phyloP scores from a whole-genome alignment of 306 rosid species.

The Abrus pulchellus region DNA sequence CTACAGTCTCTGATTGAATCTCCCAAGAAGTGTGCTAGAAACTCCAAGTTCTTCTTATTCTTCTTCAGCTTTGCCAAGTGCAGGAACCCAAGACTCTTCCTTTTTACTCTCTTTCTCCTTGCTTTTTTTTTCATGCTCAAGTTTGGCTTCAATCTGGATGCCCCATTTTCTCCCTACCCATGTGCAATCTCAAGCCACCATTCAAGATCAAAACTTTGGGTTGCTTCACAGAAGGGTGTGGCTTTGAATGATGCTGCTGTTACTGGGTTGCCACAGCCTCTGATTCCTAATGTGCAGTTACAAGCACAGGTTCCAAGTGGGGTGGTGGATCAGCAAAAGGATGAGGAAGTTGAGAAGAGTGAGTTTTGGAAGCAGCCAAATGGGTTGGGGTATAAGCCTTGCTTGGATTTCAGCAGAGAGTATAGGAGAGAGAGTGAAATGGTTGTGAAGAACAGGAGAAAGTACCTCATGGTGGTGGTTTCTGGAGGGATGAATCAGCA shows the following conservation, averaged over 20 bases:
- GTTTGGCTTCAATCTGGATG: constrained; percentile 54
- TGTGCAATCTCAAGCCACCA: constrained; percentile 52
- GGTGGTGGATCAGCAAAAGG: constrained; percentile 11
- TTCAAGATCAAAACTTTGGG: constrained; percentile 49
- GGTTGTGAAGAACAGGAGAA: constrained; percentile 65
- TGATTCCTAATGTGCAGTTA: constrained; percentile 49
- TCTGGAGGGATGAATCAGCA: constrained; percentile 98
- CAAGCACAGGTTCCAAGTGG: constrained; percentile 49
- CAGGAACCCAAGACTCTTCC: constrained; percentile 60
- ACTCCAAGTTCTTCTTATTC: constrained; percentile 45
- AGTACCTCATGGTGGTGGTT: constrained; percentile 90
- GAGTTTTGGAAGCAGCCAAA: constrained; percentile 93
- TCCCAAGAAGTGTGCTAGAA: constrained; percentile 76
- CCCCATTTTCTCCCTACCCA: constrained; percentile 62
- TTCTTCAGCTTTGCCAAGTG: constrained; percentile 52
- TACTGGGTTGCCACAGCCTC: constrained; percentile 14
- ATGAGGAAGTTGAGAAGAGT: constrained; percentile 27
- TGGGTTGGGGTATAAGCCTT: constrained; percentile 86
- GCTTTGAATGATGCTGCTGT: background rate
- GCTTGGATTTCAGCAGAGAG: constrained; percentile 72
- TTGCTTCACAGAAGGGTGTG: constrained; percentile 43
- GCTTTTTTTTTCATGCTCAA: constrained; percentile 61
- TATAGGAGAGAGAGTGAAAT: constrained; percentile 65
- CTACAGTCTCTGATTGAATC: constrained; percentile 72
- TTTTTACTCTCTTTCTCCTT: constrained; percentile 63